Evolutionary conservation across 2,329 filamentous ascomycete species (phyloP).

Genomic region (Aspergillus carbonarius): DNA sequence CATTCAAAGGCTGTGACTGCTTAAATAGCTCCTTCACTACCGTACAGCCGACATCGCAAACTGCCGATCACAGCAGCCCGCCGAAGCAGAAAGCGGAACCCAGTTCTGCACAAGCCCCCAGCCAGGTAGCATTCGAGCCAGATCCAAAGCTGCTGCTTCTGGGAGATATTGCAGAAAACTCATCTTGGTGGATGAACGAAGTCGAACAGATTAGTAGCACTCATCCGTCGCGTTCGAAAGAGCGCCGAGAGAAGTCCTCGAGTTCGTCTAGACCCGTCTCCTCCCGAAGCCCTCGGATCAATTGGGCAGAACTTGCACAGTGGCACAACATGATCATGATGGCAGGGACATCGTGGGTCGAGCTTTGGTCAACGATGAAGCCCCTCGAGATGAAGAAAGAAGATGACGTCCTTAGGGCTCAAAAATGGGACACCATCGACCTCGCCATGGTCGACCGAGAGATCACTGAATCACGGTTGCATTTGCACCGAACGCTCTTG

Average conservation of each 20-base stretch:
- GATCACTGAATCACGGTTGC: conserved; percentile 63
- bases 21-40: conserved; percentile 76
- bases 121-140: conserved; percentile 57
- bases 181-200: conserved; percentile 75
- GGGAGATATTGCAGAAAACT: conserved; percentile 77
- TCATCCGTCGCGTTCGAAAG: conserved; percentile 29
- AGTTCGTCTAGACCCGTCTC: conserved; percentile 46
- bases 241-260: conserved; percentile 24
- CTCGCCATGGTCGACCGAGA: conserved; percentile 52
- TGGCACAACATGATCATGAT: conserved; percentile 74
- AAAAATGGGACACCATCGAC: conserved; percentile 44
- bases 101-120: conserved; percentile 24
- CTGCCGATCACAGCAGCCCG: conserved; percentile 47
- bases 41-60: conserved; percentile 44
- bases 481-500: conserved; percentile 67
- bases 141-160: conserved; percentile 74
- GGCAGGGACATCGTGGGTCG: conserved; percentile 66
- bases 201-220: conserved; percentile 39
- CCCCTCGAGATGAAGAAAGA: conserved; percentile 31
- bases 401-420: conserved; percentile 21
- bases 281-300: conserved; percentile 65
- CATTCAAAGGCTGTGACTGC: conserved; percentile 67
- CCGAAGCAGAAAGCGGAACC: conserved; percentile 33
- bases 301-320: conserved; percentile 68
- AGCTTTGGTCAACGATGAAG: conserved; percentile 57